Evolutionary conservation across 306 rosid genomes (phyloP).

Genomic region (Luffa acutangula): DNA sequence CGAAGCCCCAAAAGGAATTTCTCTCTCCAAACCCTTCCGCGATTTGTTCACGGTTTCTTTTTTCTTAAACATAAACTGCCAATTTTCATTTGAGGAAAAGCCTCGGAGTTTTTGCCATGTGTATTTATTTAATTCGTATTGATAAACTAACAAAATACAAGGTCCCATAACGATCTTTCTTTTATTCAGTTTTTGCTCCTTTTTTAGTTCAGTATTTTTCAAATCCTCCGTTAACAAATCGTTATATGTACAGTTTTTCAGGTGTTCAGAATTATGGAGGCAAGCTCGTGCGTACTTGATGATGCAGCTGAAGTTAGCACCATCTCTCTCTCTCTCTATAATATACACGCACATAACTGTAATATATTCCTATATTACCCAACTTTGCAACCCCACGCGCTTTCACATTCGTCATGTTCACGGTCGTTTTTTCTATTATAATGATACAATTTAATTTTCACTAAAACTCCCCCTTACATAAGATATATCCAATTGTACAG

Average conservation of each 20-base stretch:
- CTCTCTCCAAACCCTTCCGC: neutral
- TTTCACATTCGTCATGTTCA: neutral
- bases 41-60: neutral
- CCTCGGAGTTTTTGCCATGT: neutral
- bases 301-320: conserved; percentile 21
- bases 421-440: neutral
- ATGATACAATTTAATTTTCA: neutral
- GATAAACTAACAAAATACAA: neutral
- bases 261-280: conserved; percentile 17
- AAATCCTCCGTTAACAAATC: neutral
- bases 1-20: neutral
- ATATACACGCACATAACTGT: neutral
- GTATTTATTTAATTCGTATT: neutral
- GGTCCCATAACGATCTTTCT: neutral
- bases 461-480: neutral
- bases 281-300: conserved; percentile 17
- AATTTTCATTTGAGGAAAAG: neutral
- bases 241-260: conserved; percentile 7
- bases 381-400: conserved; percentile 4
- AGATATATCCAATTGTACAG: neutral
- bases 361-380: neutral
- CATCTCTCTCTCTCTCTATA: conserved; percentile 16
- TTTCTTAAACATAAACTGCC: neutral
- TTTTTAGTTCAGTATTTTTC: neutral
- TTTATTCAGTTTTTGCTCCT: neutral